Evolutionary conservation across 2,329 filamentous ascomycete genomes (phyloP), one percentile per base, ranked within the genome.

Genomic region (Magnaporthiopsis poae): DNA sequence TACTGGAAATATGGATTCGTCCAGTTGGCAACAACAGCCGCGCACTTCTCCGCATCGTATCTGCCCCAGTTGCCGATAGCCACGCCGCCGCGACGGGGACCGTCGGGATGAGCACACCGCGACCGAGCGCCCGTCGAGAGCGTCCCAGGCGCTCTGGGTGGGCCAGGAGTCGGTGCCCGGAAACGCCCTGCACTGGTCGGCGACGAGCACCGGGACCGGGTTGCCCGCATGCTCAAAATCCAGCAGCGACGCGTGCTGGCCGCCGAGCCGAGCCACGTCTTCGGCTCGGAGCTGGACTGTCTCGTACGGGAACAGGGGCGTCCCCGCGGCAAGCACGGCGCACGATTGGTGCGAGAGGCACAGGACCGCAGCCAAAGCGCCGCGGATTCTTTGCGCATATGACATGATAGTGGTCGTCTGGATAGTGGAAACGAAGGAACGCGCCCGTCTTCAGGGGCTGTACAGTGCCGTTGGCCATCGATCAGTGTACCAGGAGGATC

Each of bases 131-230:
- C 72, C 66, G 70, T 88, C 86, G 65, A 88, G 79, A 0, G 71
- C 66, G 8, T 75, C 69, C 85, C 86, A 88, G 5, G 74, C 73
- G 1, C 70, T 62, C 0, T 69, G 29, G 0, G 75, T 73, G 0
- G 86, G 86, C 84, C 86, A 89, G 71, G 78, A 80, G 0, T 69
- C n/a, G 66, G 87, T 82, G 21, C 79, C 80, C 0, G 85, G 84
- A 46, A 71, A 68, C 11, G 69, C 67, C 67, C 71, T 73, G 68
- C 72, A 72, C n/a, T 67, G 15, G 33, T 25, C 33, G n/a, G 27
- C 35, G 52, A 13, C n/a, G 2, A 33, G 39, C 11, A 27, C 46
- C 11, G n/a, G 66, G 70, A 21, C 61, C 65, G 65, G 31, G 68
- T 65, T 64, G n/a, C 25, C 12, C 66, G 66, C 65, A 69, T 68